Evolutionary conservation across 345 rosid genomes (phyloP).

Genomic region (Erucastrum elatum): DNA sequence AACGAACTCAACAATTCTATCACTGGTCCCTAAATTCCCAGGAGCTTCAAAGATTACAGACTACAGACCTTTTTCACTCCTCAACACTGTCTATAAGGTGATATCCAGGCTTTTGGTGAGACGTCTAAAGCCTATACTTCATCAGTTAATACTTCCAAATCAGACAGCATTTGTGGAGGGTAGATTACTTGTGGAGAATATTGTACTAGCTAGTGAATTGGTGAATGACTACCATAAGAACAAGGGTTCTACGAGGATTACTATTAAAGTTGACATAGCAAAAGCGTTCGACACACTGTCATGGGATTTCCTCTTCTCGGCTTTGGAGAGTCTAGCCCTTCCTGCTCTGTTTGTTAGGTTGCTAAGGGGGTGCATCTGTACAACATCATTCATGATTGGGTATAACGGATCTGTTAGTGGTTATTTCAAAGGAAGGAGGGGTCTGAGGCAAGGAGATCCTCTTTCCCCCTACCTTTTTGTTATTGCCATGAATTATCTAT

Average conservation of each 20-base stretch:
- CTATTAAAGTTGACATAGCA: neutral
- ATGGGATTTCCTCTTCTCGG: neutral
- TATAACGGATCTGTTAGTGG: neutral
- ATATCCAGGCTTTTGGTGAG: no score
- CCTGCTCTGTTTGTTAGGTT: neutral
- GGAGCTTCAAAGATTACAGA: neutral
- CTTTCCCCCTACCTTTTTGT: neutral
- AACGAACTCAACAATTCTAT: neutral
- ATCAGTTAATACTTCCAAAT: neutral
- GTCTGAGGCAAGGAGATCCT: neutral
- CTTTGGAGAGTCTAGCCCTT: no score
- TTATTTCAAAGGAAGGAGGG: neutral
- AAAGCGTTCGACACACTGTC: neutral
- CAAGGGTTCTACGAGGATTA: neutral
- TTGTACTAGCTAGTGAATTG: neutral
- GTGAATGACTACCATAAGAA: neutral
- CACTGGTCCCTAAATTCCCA: neutral
- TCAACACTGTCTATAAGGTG: neutral
- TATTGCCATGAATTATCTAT: neutral
- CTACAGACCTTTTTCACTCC: neutral
- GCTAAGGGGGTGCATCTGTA: neutral
- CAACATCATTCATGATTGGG: neutral
- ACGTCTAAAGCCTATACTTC: neutral
- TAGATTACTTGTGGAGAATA: neutral
- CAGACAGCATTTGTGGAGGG: neutral